Evolutionary conservation across 2,329 filamentous ascomycete genomes (phyloP), one percentile per base, ranked within the genome.

Genomic region (Fusarium globosum): DNA sequence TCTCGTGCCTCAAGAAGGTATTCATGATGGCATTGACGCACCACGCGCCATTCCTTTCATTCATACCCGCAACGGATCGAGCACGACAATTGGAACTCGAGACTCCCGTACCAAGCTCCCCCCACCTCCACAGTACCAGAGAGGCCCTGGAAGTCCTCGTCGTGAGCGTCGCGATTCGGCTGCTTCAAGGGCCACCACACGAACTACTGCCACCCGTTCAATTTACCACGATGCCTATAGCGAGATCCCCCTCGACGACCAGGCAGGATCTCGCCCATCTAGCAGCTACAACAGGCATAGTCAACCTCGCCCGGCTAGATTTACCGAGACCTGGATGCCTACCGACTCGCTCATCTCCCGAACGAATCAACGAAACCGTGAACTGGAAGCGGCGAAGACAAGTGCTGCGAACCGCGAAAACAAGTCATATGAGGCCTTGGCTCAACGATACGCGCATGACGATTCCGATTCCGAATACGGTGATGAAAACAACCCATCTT

Each of bases 31-130:
- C 51, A 75, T 86, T 13, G 83, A 83, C 41, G 84, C 84, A 4
- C 87, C 87, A 2, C 86, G 85, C 2, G 88, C 88, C 2, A 86
- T 97, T 56, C 91, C 95, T 0, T 98, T 97, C 81, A 89, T 93
- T 82, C 92, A 96, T 79, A 97, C 93, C 1, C 90, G 95, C 39
- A 87, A 85, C 21, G 85, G 88, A 52, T 94, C 91, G 6, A 87
- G 88, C 16, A 87, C 88, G 38, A 90, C 89, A 8, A 82, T 87
- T 53, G 83, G 83, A 30, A 88, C 86, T 43, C 85, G 85, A 56
- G 86, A 89, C 72, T 90, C 90, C 0, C 87, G 86, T 42, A 69
- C 83, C 64, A 85, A 91, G 74, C 83, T 90, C 18, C 87, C 89
- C 15, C 86, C 85, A 71, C 84, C 69, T 49, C 69, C 88, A 51